Base-by-base conservation (phyloP, 192 early-diverging fungal species). In the Dispira simplex region DNA sequence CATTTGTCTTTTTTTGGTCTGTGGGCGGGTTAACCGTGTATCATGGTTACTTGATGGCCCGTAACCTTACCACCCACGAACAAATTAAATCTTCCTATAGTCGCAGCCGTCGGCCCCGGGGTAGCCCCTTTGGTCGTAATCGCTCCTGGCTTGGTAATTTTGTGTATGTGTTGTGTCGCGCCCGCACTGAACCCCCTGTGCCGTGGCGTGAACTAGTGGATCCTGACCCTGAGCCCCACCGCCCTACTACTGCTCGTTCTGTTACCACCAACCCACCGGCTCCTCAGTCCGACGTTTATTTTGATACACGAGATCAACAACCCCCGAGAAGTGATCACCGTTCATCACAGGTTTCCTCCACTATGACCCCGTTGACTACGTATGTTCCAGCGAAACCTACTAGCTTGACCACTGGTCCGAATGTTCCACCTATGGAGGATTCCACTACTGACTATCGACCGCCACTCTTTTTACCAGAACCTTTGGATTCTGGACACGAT, bases 31-130 rank as follows among this genome's bases (percentile, higher is more conserved):
- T 97, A 70, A 78, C 88, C 10, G 65, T 66, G 0, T 93, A 90
- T 70, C 93, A 94, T 65, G 82, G 78, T 45, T 81, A 81, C 66
- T 71, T 97, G 26, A 78, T 82, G 16, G 75, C 76, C 27, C 73
- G 77, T 23, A 89, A 88, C 64, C 66, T 91, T n/a, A 93, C 92
- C 11, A 97, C 93, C 0, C 91, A 95, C 69, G 93, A 97, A 72
- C 82, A 91, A 62, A 75, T 90, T 47, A 73, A 63, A 2, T 64
- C 72, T 3, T 65, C 69, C 26, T 69, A 68, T 27, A 67, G 21
- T 14, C 44, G 12, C 4, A 23, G 45, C 8, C 44, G 49, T 32
- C 45, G 39, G 53, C 39, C 39, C 26, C 53, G 20, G 16, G 23
- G 2, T 25, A 67, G 27, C 27, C 63, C 43, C 21, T 46, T 16